Base-by-base conservation (phyloP, 2,329 filamentous ascomycete genomes). In the Acephala macrosclerotiorum region DNA sequence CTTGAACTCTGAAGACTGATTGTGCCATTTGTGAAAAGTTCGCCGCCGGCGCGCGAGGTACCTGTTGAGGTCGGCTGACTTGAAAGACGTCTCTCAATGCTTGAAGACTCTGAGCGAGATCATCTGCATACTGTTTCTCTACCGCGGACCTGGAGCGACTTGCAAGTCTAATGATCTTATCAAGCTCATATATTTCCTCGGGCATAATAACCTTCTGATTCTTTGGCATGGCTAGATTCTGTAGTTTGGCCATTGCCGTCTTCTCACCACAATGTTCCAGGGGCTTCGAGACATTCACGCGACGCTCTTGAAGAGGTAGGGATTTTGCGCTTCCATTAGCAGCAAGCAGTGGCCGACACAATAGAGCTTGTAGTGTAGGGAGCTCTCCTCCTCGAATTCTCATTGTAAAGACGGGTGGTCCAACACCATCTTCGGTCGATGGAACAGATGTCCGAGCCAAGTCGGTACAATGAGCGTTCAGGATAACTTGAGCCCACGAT, bases 401-500 rank as follows among this genome's bases (percentile, higher is more conserved):
- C 6, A 6, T 9, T 14, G n/a, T n/a, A 22, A 49, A 49, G 9
- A 22, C 14, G 7, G n/a, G 1, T 49, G 12, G 16, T 14, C 7
- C 42, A 45, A 45, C 8, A n/a, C n/a, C 20, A 1, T 7, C 25
- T 2, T 18, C 26, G 25, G n/a, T 5, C 33, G 35, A 8, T 9
- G 4, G 33, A 18, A 16, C 4, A 9, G 5, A 18, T 2, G 3
- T 38, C 5, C 4, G 8, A n/a, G 26, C 29, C 20, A 26, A 12
- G 14, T 20, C 12, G n/a, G 26, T 35, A 12, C 35, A 12, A 38
- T 56, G 53, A 2, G 8, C 22, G 20, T 57, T 18, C 16, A 57
- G n/a, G 35, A 38, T 9, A 14, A 9, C 2, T 20, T 87, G 83
- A 0, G 84, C 79, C 29, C 78, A 51, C 11, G 76, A 62, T 0